Base-by-base conservation (phyloP, 495 filamentous ascomycete species). In the Geoglossum glabrum region DNA sequence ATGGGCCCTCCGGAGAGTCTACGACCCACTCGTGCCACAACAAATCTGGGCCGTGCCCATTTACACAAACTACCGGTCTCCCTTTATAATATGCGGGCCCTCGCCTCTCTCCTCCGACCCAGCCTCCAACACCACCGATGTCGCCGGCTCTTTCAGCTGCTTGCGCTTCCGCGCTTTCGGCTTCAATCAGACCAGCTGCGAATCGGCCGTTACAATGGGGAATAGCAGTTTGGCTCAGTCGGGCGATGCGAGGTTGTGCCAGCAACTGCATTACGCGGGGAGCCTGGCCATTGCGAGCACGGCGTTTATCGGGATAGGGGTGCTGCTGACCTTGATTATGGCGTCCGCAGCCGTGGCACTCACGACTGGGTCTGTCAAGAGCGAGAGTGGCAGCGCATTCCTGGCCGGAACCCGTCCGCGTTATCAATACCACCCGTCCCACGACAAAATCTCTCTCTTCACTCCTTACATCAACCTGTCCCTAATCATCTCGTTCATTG, bases 201-300 rank as follows among this genome's bases (percentile, higher is more conserved):
- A 59, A 49, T 1, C 30, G 17, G 50, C 27, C 1, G 5, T 40
- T 31, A 51, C 49, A 3, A 56, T 31, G 26, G 2, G 56, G 51
- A 56, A 47, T 17, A 31, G 56, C 33, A 17, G 8, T 5, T 3
- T 17, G 2, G 58, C 31, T 2, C 3, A 50, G 3, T 7, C 50
- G 17, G 58, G 58, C 49, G 58, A 59, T 43, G 49, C 31, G 50
- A 55, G 58, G 23, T 13, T 59, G 30, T 59, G 58, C 58, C 51
- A 59, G 58, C 58, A 59, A 23, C 27, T 59, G 4, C 58, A 59
- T 26, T 55, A 6, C n/a, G 50, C 58, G 3, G 58, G 58, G 2
- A 59, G 56, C 34, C 31, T 59, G 49, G 38, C 38, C 5, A 36
- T 59, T 19, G 15, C 58, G 10, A 36, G 50, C 31, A n/a, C 50